Percentiles rank a stretch among this genome's conserved stretches.
These are phyloP conservation scores for Aspergillus fischeri DNA, from an alignment of 2,329 filamentous ascomycete species.

Conservation along the genomic window DNA sequence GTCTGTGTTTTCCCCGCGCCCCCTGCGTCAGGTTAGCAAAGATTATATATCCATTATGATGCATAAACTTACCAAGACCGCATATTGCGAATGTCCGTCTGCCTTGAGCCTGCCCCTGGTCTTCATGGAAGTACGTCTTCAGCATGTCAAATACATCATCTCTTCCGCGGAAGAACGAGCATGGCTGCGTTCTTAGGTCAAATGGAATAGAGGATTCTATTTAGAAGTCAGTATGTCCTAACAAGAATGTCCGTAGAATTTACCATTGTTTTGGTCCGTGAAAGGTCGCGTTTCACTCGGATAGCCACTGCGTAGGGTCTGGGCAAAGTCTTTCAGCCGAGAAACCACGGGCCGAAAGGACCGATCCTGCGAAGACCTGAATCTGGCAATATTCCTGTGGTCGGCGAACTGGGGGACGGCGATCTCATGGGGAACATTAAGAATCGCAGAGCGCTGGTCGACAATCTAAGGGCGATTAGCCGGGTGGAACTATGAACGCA, in stretches of 20 bases:
- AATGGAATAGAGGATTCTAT: conserved; percentile 3
- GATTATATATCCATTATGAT: not conserved
- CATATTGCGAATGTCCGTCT: conserved; percentile 3
- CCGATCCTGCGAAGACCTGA: conserved; percentile 5
- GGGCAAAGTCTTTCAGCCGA: conserved; percentile 3
- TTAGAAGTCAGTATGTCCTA: not conserved
- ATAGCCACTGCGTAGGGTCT: too few relatives aligned
- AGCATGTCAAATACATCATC: conserved; percentile 4
- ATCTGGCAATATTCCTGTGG: conserved; percentile 6
- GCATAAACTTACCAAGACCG: conserved; percentile 2
- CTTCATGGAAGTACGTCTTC: conserved; percentile 2
- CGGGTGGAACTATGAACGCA: not conserved
- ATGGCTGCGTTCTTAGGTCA: conserved; percentile 2
- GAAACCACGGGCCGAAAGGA: conserved; percentile 2
- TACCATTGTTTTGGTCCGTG: too few relatives aligned
- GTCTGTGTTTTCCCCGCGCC: conserved; percentile 6
- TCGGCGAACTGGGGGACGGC: conserved; percentile 4
- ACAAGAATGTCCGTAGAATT: not conserved
- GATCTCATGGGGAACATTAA: conserved; percentile 4
- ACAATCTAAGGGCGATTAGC: conserved; percentile 2
- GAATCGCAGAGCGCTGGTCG: conserved; percentile 3
- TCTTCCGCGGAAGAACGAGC: conserved; percentile 4
- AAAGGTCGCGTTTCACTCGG: too few relatives aligned
- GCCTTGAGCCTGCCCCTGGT: not conserved
- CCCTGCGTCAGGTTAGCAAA: conserved; percentile 3